Evolutionary conservation across 139 green algal species (phyloP).

Genomic region (Closterium sp.): DNA sequence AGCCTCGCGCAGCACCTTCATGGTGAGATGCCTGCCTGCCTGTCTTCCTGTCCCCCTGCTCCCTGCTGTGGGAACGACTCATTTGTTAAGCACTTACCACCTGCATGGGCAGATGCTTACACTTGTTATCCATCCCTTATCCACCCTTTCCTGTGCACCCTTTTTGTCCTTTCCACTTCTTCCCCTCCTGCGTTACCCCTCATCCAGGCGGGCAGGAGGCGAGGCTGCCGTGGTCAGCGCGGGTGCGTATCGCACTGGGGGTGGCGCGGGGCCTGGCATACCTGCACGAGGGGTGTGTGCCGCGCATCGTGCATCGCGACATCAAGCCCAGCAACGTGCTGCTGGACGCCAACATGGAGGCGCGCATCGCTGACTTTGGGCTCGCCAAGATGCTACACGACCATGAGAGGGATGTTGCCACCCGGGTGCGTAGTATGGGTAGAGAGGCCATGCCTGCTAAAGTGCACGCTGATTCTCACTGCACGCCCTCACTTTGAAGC

Average conservation of each 20-base stretch:
- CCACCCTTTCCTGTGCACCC: too few species aligned
- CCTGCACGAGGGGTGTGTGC: neutral
- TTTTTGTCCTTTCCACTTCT: too few species aligned
- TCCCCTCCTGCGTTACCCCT: too few species aligned
- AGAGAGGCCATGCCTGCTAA: too few species aligned
- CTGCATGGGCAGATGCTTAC: too few species aligned
- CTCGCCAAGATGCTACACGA: neutral
- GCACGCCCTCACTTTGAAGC: too few species aligned
- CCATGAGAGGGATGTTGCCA: neutral
- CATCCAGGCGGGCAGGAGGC: neutral
- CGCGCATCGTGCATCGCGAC: neutral
- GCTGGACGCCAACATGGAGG: neutral
- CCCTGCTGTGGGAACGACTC: too few species aligned
- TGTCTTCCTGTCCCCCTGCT: neutral
- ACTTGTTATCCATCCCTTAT: too few species aligned
- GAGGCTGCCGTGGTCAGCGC: neutral
- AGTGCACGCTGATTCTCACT: too few species aligned
- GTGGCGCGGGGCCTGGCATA: neutral
- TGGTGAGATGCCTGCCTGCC: conserved; percentile 5
- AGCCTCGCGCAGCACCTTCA: conserved; percentile 45
- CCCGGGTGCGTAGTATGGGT: neutral
- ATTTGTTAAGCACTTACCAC: too few species aligned
- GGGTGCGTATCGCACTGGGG: neutral
- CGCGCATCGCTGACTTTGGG: neutral
- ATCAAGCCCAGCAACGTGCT: conserved; percentile 5